Base-by-base conservation (phyloP, 2,329 filamentous ascomycete species). In the Pseudocercospora eumusae region DNA sequence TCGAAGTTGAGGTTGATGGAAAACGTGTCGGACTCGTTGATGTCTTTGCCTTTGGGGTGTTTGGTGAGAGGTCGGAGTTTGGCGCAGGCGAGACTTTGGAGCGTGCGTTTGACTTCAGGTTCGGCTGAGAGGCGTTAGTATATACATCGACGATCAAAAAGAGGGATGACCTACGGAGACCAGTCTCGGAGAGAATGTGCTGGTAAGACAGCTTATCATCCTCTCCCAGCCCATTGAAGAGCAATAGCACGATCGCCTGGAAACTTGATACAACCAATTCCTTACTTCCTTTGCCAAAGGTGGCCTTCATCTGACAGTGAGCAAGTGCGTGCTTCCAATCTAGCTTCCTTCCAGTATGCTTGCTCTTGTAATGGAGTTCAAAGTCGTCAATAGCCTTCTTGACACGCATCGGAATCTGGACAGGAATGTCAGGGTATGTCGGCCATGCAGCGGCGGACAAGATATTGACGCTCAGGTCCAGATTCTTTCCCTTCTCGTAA, bases 361-460 rank as follows among this genome's bases (percentile, higher is more conserved):
- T 98, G 72, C 81, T 84, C 75, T 91, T 88, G 81, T 99, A 99
- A 75, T 93, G 92, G 15, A 80, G 74, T 71, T 96, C 92, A 71
- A 96, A 99, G 52, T 87, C 86, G 66, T 89, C 85, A 61, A 96
- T 87, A 59, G 93, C 88, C n/a, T 82, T 81, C 23, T 89, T 84
- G 52, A 98, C 88, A 42, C 90, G 86, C 5, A 84, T 78, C 0
- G 95, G 93, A 6, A 99, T 83, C 60, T 87, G 87, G 61, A 96
- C 84, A 2, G 83, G 79, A 6, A 88, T 83, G 64, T 96, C 92
- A 0, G 89, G 86, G 71, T 98, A 99, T 0, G 90, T 89, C 0
- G 95, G 95, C 95, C 95, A 99, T 0, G 95, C 90, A 0, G 93
- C 86, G 0, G 91, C 87, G 3, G 92, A 96, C n/a, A 99, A 82